Conservation (phyloP, 73 alveolate genomes). For the Effrenium voratum region DNA sequence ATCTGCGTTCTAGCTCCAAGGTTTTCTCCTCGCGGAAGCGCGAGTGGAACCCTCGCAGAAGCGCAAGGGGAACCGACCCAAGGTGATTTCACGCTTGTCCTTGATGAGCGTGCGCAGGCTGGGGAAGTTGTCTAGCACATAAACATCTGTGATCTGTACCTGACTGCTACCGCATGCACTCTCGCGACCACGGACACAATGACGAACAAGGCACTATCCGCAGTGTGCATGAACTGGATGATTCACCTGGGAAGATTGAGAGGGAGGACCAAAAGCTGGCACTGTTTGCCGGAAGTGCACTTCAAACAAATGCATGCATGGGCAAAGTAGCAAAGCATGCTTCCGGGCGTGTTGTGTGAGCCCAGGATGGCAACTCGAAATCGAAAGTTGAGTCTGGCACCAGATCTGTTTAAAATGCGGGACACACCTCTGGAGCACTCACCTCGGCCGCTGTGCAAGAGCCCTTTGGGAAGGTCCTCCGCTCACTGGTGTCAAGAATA, state of each 20-base stretch:
- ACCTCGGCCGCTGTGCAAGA: neutral
- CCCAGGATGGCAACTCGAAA: too few species aligned
- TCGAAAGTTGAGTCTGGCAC: too few species aligned
- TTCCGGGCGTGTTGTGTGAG: too few species aligned
- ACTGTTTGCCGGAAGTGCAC: neutral
- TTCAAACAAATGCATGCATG: neutral
- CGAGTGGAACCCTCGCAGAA: neutral
- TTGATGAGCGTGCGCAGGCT: constrained; percentile 88
- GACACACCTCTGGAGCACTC: constrained; percentile 75
- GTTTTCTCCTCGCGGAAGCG: constrained; percentile 7
- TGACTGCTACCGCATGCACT: neutral
- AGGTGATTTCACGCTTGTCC: neutral
- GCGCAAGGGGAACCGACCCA: neutral
- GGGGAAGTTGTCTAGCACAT: constrained; percentile 74
- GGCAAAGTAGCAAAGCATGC: neutral
- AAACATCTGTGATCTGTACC: constrained; percentile 83
- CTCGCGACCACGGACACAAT: neutral
- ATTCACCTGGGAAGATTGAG: neutral
- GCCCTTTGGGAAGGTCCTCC: neutral
- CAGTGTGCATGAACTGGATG: constrained; percentile 7
- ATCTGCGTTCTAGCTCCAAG: constrained; percentile 31
- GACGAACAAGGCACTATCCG: constrained; percentile 15
- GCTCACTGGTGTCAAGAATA: neutral
- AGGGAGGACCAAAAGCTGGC: neutral
- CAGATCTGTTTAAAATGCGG: constrained; percentile 7